phyloP scores from a whole-genome alignment of 2,329 filamentous ascomycete genomes.

The Aspergillus tamarii region DNA sequence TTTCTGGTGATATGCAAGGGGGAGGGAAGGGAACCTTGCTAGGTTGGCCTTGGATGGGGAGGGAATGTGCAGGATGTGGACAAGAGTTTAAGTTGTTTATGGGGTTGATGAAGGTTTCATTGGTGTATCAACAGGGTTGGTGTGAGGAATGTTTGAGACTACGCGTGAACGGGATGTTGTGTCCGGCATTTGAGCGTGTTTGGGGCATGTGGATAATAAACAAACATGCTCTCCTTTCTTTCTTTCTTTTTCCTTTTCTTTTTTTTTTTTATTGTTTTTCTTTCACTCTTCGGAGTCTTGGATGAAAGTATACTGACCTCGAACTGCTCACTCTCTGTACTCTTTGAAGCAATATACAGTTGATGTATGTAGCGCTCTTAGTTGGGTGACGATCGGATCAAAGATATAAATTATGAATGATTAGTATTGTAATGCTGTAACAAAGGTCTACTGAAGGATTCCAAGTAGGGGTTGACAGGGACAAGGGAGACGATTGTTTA shows the following conservation, averaged over 20 bases:
- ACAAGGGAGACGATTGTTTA: background rate
- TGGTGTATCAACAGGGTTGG: background rate
- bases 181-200: background rate
- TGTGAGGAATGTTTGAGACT: background rate
- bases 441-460: background rate
- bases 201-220: background rate
- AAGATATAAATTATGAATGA: background rate
- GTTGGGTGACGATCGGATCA: background rate
- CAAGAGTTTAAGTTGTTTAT: background rate
- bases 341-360: background rate
- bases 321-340: background rate
- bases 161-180: background rate
- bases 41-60: background rate
- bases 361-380: background rate
- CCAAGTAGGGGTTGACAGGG: background rate
- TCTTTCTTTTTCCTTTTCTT: background rate
- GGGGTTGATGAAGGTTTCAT: background rate
- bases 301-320: background rate
- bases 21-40: background rate
- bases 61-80: background rate
- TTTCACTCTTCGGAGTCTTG: background rate
- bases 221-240: background rate
- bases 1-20: constrained; percentile 1
- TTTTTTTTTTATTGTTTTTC: constrained; percentile 1
- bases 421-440: background rate